Base-by-base conservation (phyloP, 2,329 filamentous ascomycete species). In the Sclerotinia minor region DNA sequence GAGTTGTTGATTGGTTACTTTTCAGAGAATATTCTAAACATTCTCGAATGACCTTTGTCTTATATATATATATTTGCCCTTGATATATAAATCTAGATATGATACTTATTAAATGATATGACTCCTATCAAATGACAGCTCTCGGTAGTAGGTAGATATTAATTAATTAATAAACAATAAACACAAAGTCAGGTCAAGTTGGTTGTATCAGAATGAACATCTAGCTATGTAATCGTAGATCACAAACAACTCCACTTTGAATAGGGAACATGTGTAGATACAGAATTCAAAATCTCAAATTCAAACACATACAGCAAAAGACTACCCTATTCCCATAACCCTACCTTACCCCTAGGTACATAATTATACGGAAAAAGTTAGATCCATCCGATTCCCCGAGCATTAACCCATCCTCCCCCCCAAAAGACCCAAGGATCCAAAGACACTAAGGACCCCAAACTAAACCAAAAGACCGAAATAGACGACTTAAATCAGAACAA, bases 401-500 rank as follows among this genome's bases (percentile, higher is more conserved):
- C 54, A 41, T 57, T 38, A n/a, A 59, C 44, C 44, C 44, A 45
- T 24, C 29, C 44, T 5, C 13, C 41, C 57, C 29, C 29, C 29
- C 29, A 2, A 29, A 45, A 21, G 32, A 35, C 8, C 15, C n/a
- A 26, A 15, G 11, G n/a, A 32, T 53, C 26, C 15, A 29, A 29
- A 13, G 35, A 38, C 35, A 41, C 38, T n/a, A 5, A 41, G 19
- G 29, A 26, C 32, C 53, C 32, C 53, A 32, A 55, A 38, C 7
- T 8, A 35, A 35, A n/a, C n/a, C n/a, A n/a, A 35, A 29, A 35
- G 29, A 35, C 53, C 53, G 53, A 55, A 38, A 35, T 13, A 41
- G 38, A 35, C 17, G 53, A 55, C 53, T 54, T 7, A 55, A 61
- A 50, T 38, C 59, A 61, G 59, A 61, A 61, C 59, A 61, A 61